Evolutionary conservation across 139 green algal genomes (phyloP).

Genomic region (Tetratostichococcus sp.): DNA sequence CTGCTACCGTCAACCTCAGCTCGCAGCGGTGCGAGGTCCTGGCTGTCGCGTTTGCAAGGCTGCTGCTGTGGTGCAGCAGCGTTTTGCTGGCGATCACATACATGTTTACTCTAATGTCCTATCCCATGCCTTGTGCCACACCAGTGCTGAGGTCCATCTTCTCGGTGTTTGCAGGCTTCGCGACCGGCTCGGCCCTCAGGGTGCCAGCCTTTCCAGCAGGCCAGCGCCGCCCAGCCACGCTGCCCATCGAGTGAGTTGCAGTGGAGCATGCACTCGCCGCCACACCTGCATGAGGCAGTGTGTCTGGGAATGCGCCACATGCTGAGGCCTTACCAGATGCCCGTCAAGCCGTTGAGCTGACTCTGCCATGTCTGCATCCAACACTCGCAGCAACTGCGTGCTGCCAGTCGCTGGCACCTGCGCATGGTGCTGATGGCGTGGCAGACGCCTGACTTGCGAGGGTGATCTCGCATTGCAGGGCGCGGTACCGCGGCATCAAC

Average conservation of each 20-base stretch:
- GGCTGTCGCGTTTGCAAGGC: too few species aligned
- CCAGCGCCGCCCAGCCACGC: not conserved
- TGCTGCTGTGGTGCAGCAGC: too few species aligned
- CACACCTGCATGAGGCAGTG: not conserved
- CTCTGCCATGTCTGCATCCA: too few species aligned
- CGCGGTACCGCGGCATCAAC: conserved; percentile 39
- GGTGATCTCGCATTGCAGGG: too few species aligned
- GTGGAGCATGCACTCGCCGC: too few species aligned
- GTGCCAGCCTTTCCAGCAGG: not conserved
- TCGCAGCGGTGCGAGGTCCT: not conserved
- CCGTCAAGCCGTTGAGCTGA: too few species aligned
- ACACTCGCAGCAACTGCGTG: not conserved
- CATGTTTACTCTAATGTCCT: too few species aligned
- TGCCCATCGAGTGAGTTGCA: not conserved
- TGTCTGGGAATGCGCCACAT: too few species aligned
- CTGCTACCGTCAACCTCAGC: not conserved
- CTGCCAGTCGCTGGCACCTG: not conserved
- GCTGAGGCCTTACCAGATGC: too few species aligned
- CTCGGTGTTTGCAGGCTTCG: not conserved
- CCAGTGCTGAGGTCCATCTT: too few species aligned
- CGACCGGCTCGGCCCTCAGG: not conserved
- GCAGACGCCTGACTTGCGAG: not conserved
- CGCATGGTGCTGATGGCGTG: not conserved
- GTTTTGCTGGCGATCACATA: too few species aligned
- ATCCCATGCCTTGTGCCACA: too few species aligned